These are phyloP conservation scores for Pleurostoma richardsiae DNA, from an alignment of 2,329 filamentous ascomycete genomes.

Conservation along the genomic window DNA sequence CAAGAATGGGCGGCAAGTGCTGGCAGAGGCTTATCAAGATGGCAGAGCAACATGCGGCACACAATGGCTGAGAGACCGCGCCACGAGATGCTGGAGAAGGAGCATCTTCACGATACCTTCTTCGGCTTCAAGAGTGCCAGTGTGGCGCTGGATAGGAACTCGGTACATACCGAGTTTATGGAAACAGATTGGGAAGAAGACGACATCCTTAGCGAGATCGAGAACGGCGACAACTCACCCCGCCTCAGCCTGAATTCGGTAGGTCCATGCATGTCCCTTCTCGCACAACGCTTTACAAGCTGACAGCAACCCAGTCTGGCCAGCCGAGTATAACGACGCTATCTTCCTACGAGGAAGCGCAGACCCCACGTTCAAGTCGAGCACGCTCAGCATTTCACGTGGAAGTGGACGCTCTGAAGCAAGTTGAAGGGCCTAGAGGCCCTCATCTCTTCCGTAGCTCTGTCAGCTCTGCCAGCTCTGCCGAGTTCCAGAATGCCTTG, in stretches of 20 bases:
- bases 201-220: slow-evolving; percentile 49
- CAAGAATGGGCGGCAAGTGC: no score
- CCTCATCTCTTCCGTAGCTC: slow-evolving; percentile 82
- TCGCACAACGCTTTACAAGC: no score
- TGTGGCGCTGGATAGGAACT: slow-evolving; percentile 52
- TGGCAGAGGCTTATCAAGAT: not conserved
- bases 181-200: slow-evolving; percentile 74
- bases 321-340: slow-evolving; percentile 79
- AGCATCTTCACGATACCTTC: slow-evolving; percentile 49
- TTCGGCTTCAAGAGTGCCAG: slow-evolving; percentile 52
- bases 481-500: slow-evolving; percentile 49
- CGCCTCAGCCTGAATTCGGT: slow-evolving; percentile 68
- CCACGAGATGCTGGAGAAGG: slow-evolving; percentile 48
- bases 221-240: slow-evolving; percentile 58
- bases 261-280: slow-evolving; percentile 24
- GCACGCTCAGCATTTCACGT: slow-evolving; percentile 58
- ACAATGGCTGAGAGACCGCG: slow-evolving; percentile 32
- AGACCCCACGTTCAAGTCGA: slow-evolving; percentile 67
- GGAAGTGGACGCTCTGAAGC: slow-evolving; percentile 53
- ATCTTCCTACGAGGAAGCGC: slow-evolving; percentile 79
- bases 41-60: slow-evolving; percentile 14
- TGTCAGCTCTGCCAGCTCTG: slow-evolving; percentile 46
- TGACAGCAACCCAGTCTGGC: slow-evolving; percentile 45
- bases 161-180: slow-evolving; percentile 71
- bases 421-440: slow-evolving; percentile 74